These are phyloP conservation scores for Fusarium tricinctum DNA, from an alignment of 2,329 filamentous ascomycete species.

Conservation along the genomic window DNA sequence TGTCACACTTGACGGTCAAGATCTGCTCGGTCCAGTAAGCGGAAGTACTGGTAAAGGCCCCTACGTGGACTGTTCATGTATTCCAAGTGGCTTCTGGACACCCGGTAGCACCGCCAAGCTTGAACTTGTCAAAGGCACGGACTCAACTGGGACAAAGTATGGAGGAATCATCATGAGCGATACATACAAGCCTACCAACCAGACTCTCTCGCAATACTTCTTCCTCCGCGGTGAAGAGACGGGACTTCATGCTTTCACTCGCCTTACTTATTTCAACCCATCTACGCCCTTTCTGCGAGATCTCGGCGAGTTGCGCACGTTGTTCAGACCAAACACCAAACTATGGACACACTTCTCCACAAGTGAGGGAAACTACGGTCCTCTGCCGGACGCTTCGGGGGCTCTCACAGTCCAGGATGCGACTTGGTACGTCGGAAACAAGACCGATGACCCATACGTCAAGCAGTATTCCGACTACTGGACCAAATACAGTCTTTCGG, in stretches of 20 bases:
- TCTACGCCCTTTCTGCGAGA: constrained; percentile 67
- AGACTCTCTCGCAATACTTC: constrained; percentile 73
- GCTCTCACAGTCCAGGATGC: constrained; percentile 71
- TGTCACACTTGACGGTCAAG: constrained; percentile 50
- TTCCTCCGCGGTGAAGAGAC: constrained; percentile 73
- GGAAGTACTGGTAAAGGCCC: constrained; percentile 62
- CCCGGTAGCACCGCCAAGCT: constrained; percentile 64
- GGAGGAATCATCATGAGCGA: constrained; percentile 71
- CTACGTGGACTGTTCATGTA: constrained; percentile 74
- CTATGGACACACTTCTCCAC: constrained; percentile 73
- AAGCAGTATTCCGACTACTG: constrained; percentile 70
- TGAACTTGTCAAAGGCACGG: constrained; percentile 59
- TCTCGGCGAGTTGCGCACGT: constrained; percentile 70
- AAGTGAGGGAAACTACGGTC: constrained; percentile 66
- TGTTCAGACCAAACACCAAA: constrained; percentile 69
- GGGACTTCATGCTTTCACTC: constrained; percentile 70
- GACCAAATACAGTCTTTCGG: constrained; percentile 73
- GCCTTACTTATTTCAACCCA: constrained; percentile 69
- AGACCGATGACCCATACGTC: constrained; percentile 66
- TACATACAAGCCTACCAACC: constrained; percentile 68
- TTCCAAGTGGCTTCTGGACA: constrained; percentile 69
- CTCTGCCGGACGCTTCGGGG: constrained; percentile 56
- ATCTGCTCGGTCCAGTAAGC: constrained; percentile 61
- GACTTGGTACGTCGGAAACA: constrained; percentile 71
- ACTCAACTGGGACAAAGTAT: constrained; percentile 63